Evolutionary conservation across 371 early-diverging fungal species (phyloP).

Genomic region (Nematocida parisii): DNA sequence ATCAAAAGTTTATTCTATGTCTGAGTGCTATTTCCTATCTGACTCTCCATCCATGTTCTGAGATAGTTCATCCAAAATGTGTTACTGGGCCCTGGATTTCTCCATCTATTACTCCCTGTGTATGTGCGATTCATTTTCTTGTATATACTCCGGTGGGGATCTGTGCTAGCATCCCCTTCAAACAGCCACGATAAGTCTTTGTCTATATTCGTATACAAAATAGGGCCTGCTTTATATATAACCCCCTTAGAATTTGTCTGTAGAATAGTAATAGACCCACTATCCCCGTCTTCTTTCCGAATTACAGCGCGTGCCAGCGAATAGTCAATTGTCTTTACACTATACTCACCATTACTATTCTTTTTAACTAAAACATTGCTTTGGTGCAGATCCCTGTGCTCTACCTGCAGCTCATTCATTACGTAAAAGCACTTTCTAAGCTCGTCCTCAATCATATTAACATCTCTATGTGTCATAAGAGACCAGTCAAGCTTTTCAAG

Average conservation of each 20-base stretch:
- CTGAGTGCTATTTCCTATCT: neutral
- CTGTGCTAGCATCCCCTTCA: conserved; percentile 1
- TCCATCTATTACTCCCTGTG: conserved; percentile 44
- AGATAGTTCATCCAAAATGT: conserved; percentile 47
- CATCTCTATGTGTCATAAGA: neutral
- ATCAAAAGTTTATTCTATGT: conserved; percentile 13
- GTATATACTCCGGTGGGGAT: conserved; percentile 31
- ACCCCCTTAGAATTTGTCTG: neutral
- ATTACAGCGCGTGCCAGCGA: conserved; percentile 20
- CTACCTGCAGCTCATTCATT: conserved; percentile 19
- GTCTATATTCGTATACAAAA: conserved; percentile 52
- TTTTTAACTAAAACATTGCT: conserved; percentile 46
- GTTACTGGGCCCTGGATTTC: conserved; percentile 21
- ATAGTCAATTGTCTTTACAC: conserved; percentile 40
- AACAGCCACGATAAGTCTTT: conserved; percentile 37
- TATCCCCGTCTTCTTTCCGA: neutral
- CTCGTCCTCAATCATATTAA: neutral
- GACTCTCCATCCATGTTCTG: conserved; percentile 26
- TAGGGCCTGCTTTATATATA: conserved; percentile 16
- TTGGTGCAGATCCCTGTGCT: conserved; percentile 53
- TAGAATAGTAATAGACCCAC: conserved; percentile 10
- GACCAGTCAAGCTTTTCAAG: conserved; percentile 26
- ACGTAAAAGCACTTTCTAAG: neutral
- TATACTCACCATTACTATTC: neutral
- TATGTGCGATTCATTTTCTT: conserved; percentile 16